phyloP scores from a whole-genome alignment of 1,139 yeast genomes.

The Kodamaea alishanica region DNA sequence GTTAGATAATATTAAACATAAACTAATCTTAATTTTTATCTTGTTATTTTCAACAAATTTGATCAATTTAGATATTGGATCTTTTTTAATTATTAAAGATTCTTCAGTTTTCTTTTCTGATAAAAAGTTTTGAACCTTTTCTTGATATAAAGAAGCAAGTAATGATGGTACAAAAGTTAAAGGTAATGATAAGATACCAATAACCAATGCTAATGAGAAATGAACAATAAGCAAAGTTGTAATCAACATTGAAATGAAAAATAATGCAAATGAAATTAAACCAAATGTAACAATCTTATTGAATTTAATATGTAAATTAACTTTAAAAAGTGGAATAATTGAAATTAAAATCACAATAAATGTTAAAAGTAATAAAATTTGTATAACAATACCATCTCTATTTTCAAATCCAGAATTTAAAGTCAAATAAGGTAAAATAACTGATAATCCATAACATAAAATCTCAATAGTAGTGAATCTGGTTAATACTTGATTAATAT shows the following conservation, averaged over 20 bases:
- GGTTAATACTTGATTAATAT: constrained; percentile 25
- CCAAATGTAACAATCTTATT: constrained; percentile 24
- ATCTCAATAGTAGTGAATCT: constrained; percentile 36
- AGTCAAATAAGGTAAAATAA: constrained; percentile 26
- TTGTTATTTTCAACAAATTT: constrained; percentile 14
- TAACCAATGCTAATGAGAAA: constrained; percentile 70
- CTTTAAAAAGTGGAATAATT: constrained; percentile 17
- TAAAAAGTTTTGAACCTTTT: constrained; percentile 2
- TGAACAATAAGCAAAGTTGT: constrained; percentile 78
- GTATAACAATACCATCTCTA: constrained; percentile 15
- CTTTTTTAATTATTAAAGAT: constrained; percentile 5
- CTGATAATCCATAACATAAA: constrained; percentile 26
- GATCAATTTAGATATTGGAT: constrained; percentile 13
- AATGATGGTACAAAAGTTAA: constrained; percentile 60
- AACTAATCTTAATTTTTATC: constrained; percentile 23
- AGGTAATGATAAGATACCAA: constrained; percentile 70
- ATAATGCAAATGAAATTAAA: constrained; percentile 43
- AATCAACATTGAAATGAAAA: constrained; percentile 64
- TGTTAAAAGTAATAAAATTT: constrained; percentile 14
- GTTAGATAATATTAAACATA: constrained; percentile 46
- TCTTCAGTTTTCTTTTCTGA: background rate
- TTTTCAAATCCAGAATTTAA: constrained; percentile 12
- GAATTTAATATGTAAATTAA: constrained; percentile 14
- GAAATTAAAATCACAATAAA: constrained; percentile 21
- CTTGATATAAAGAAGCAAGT: constrained; percentile 9